A percentile compares a stretch with the other conserved stretches of the same genome.
These are phyloP conservation scores for bread wheat (Triticum aestivum) DNA, from an alignment of 176 grass and related monocot genomes.

Conservation along the genomic window DNA sequence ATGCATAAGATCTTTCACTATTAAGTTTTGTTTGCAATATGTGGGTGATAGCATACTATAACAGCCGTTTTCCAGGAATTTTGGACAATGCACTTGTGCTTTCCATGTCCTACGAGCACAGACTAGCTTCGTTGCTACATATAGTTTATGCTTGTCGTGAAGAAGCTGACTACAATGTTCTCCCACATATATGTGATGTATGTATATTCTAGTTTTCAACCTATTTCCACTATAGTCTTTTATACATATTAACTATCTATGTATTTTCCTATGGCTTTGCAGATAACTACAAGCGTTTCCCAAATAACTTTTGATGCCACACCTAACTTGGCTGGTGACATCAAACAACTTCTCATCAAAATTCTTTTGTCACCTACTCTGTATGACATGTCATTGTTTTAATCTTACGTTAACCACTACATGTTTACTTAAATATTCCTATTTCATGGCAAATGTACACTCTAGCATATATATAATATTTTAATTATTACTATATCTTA, in stretches of 20 bases:
- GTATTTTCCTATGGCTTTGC: not conserved
- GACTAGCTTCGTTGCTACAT: slow-evolving; percentile 55
- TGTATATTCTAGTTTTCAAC: slow-evolving; percentile 18
- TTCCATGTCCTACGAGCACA: slow-evolving; percentile 55
- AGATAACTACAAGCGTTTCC: slow-evolving; percentile 58
- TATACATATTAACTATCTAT: not conserved
- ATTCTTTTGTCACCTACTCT: slow-evolving; percentile 58
- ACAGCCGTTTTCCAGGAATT: slow-evolving; percentile 49
- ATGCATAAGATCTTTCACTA: not conserved
- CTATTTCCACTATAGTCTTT: not conserved
- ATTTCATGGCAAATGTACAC: no score
- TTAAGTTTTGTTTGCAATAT: not conserved
- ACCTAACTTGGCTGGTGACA: slow-evolving; percentile 52
- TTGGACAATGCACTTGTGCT: slow-evolving; percentile 65
- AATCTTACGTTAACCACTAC: not conserved
- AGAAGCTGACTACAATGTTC: slow-evolving; percentile 61
- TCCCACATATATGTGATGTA: slow-evolving; percentile 55
- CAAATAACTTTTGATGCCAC: slow-evolving; percentile 51
- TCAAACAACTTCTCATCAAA: slow-evolving; percentile 68
- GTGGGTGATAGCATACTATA: not conserved
- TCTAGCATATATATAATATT: not conserved
- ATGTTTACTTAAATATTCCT: not conserved
- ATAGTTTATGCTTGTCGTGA: slow-evolving; percentile 52
- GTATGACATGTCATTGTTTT: slow-evolving; percentile 39
- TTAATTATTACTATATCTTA: not conserved